Conservation (phyloP, 176 grass and related monocot species). For the Oryza punctata region DNA sequence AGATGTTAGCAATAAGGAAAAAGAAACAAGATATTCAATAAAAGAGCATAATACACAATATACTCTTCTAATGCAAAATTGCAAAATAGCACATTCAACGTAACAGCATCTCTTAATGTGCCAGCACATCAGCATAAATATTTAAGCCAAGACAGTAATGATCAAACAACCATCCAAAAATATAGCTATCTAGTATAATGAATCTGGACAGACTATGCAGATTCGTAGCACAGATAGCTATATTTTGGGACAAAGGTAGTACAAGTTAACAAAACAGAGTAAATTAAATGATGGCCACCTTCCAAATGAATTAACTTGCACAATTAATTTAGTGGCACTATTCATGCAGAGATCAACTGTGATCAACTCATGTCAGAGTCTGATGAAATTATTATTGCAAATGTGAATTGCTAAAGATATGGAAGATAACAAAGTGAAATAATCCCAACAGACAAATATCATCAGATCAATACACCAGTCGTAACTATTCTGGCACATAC, state of each 20-base stretch:
- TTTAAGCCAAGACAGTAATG: background rate
- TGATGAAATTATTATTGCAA: background rate
- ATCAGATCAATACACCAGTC: background rate
- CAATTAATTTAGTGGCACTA: background rate
- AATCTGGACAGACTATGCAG: too few relatives aligned
- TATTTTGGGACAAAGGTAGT: too few relatives aligned
- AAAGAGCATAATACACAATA: background rate
- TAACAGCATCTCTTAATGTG: background rate
- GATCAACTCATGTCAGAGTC: background rate
- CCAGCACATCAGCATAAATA: background rate
- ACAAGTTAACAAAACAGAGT: background rate
- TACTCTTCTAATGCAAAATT: background rate
- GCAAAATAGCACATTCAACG: background rate
- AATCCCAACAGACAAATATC: background rate
- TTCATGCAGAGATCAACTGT: background rate
- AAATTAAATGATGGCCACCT: background rate
- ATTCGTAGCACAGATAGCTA: too few relatives aligned
- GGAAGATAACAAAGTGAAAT: background rate
- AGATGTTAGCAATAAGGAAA: background rate
- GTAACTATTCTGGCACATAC: constrained; percentile 31
- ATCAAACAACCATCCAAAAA: background rate
- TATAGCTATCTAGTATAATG: too few relatives aligned
- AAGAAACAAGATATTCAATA: background rate
- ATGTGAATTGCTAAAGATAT: background rate
- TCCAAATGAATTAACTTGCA: background rate